Evolutionary conservation across 495 filamentous ascomycete species (phyloP), one percentile per base, ranked within the genome.

Genomic region (Xylaria nigripes): DNA sequence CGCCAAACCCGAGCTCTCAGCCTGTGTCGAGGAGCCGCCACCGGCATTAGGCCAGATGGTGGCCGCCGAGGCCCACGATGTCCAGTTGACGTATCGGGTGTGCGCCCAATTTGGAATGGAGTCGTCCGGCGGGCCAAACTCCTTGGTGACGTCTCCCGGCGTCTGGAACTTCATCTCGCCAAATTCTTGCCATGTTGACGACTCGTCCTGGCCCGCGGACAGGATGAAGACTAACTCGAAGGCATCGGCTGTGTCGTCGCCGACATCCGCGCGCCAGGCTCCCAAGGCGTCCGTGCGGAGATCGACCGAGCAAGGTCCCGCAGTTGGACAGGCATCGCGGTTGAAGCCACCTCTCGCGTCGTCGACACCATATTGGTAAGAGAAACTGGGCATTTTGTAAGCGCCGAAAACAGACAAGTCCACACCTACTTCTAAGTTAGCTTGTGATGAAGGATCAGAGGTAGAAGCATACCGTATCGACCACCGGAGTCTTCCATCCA

Each of bases 401-500:
- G 70, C 63, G 5, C 72, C 72, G 46, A 73, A 74, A 2, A 67
- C 66, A 4, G 72, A 73, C 45, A 74, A 51, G 49, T 74, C 70
- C 12, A 74, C 72, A 10, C 53, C 53, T 55, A 27, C 3, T 36
- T 43, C 6, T 13, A 4, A 13, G 38, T 55, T 45, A 55, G 53
- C 34, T 49, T 13, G 3, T 29, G 1, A n/a, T 13, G 15, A 9
- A 45, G 3, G n/a, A 16, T 4, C 13, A 24, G 24, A 24, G 21
- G 18, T 16, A 41, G 13, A 6, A n/a, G 2, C 24, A 12, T 50
- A 36, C 72, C 72, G 40, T 66, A 74, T 19, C 65, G 59, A 2
- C 72, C 72, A 19, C 59, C 58, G 1, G 70, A 73, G 49, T 74
- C 72, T 22, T 64, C 69, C 70, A 73, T 74, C 72, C 72, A 74